phyloP scores from a whole-genome alignment of 1,284 basidiomycete genomes.

The Vanrija pseudolonga region DNA sequence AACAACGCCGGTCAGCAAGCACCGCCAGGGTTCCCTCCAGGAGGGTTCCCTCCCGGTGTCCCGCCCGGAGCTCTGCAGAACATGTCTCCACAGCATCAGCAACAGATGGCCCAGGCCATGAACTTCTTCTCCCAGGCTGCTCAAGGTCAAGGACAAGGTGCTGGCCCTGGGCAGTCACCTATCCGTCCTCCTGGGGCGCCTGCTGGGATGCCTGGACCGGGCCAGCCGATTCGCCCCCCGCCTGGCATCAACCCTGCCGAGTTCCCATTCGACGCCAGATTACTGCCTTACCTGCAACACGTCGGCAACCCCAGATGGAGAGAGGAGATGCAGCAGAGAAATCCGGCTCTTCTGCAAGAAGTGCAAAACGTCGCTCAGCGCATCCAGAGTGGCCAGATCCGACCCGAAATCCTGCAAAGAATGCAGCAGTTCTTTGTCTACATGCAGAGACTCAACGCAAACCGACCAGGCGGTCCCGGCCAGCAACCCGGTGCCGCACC shows the following conservation, averaged over 20 bases:
- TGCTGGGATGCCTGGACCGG: no score
- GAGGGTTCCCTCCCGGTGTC: conserved; percentile 7
- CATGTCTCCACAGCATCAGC: conserved; percentile 30
- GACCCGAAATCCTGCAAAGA: conserved; percentile 30
- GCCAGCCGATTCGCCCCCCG: conserved; percentile 5
- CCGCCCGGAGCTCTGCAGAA: conserved; percentile 8
- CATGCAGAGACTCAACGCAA: conserved; percentile 7
- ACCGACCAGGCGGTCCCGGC: background rate
- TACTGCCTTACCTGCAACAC: conserved; percentile 26
- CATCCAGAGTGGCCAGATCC: conserved; percentile 25
- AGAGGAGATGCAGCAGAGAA: conserved; percentile 29
- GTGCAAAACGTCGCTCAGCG: conserved; percentile 18
- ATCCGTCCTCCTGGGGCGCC: conserved; percentile 5
- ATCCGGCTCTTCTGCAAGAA: conserved; percentile 23
- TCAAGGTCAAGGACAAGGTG: no score
- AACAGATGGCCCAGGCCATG: conserved; percentile 35
- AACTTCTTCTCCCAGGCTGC: conserved; percentile 20
- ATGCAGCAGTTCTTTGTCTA: conserved; percentile 36
- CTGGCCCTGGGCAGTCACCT: background rate
- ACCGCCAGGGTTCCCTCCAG: conserved; percentile 11
- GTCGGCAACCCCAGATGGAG: conserved; percentile 31
- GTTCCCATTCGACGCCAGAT: conserved; percentile 42
- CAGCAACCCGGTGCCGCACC: conserved; percentile 1
- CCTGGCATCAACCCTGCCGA: conserved; percentile 25
- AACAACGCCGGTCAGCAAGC: background rate